Percentiles rank a stretch among this genome's conserved stretches.
These are phyloP conservation scores for Eucalyptus regnans DNA, from an alignment of 345 rosid species.

Conservation along the genomic window DNA sequence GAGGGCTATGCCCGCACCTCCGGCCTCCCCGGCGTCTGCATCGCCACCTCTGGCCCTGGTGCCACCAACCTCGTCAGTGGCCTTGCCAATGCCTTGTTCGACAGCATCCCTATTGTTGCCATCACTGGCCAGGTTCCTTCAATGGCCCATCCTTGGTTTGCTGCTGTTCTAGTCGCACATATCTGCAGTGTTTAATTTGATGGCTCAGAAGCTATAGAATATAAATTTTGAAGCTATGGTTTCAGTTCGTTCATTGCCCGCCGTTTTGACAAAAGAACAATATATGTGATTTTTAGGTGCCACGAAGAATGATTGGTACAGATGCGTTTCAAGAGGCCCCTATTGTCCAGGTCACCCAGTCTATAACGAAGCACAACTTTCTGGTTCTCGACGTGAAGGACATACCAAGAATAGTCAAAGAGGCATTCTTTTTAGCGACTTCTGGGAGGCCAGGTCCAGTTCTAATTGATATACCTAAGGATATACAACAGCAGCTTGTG, in stretches of 20 bases:
- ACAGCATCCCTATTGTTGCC: slow-evolving; percentile 78
- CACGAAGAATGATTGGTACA: slow-evolving; percentile 88
- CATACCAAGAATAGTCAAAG: slow-evolving; percentile 73
- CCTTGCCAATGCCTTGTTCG: slow-evolving; percentile 78
- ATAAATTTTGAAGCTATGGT: background rate
- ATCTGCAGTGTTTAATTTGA: background rate
- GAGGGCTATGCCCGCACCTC: slow-evolving; percentile 91
- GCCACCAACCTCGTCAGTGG: slow-evolving; percentile 89
- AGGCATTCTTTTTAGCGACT: slow-evolving; percentile 84
- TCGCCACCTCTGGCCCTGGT: slow-evolving; percentile 94
- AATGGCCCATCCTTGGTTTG: background rate
- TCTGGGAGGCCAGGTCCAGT: slow-evolving; percentile 95
- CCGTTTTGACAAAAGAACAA: background rate
- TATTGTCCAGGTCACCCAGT: slow-evolving; percentile 85
- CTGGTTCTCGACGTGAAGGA: slow-evolving; percentile 85
- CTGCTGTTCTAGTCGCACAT: background rate
- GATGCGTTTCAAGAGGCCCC: slow-evolving; percentile 96
- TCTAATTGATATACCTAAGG: slow-evolving; percentile 84
- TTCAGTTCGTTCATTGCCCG: background rate
- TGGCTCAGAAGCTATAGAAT: background rate
- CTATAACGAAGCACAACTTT: slow-evolving; percentile 90
- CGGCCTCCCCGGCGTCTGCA: slow-evolving; percentile 73
- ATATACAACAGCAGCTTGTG: slow-evolving; percentile 83
- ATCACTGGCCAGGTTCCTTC: slow-evolving; percentile 77
- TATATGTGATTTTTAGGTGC: slow-evolving; percentile 21